Percentiles rank a stretch among this genome's conserved stretches.
Conservation (phyloP, 352 stramenopile genomes). For the Pythium chondricola region DNA sequence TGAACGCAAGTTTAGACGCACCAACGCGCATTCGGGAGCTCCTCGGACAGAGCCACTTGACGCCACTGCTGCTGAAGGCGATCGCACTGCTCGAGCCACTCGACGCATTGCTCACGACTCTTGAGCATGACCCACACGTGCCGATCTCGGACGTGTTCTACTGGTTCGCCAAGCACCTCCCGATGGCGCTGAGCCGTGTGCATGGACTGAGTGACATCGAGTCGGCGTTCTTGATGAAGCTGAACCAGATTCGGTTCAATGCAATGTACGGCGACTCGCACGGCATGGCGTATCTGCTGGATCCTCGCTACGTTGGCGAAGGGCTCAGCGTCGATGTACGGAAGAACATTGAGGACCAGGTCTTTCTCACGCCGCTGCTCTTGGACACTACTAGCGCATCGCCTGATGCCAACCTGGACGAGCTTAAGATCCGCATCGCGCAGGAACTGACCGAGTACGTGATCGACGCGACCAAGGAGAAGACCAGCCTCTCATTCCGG, state of each 20-base stretch:
- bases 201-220: slow-evolving; percentile 6
- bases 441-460: slow-evolving; percentile 30
- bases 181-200: slow-evolving; percentile 12
- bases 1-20: too few species aligned
- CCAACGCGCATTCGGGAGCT: too few species aligned
- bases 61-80: slow-evolving; percentile 16
- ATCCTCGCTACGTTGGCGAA: slow-evolving; percentile 35
- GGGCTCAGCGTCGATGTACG: slow-evolving; percentile 28
- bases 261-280: slow-evolving; percentile 19
- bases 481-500: slow-evolving; percentile 15
- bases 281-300: slow-evolving; percentile 24
- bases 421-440: slow-evolving; percentile 17
- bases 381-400: neutral
- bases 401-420: slow-evolving; percentile 1
- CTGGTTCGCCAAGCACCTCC: slow-evolving; percentile 23
- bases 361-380: slow-evolving; percentile 18
- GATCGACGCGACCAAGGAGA: slow-evolving; percentile 21
- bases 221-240: slow-evolving; percentile 7
- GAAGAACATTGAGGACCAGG: slow-evolving; percentile 27
- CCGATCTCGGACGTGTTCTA: slow-evolving; percentile 27
- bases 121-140: slow-evolving; percentile 8
- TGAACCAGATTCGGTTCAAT: slow-evolving; percentile 24
- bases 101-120: neutral
- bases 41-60: too few species aligned
- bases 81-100: slow-evolving; percentile 19